Base-by-base conservation (phyloP, 2,329 filamentous ascomycete species). In the Didymella pinodella region DNA sequence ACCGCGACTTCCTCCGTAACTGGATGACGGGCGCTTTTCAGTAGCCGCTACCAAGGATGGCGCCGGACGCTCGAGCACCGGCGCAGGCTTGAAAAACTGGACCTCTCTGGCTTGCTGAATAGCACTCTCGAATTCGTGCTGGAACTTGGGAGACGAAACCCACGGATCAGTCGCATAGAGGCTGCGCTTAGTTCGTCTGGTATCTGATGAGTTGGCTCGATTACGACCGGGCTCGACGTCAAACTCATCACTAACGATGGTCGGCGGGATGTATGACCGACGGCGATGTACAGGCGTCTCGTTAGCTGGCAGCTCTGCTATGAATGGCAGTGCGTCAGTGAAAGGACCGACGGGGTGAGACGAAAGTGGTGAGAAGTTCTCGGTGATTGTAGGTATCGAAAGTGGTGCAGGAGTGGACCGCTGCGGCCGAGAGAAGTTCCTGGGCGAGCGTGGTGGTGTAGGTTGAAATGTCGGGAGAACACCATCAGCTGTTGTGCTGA, bases 401-500 rank as follows among this genome's bases (percentile, higher is more conserved):
- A 49, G 64, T 40, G 45, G 51, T 26, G 52, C 28, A 12, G 56
- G 51, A 8, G 40, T 47, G 4, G 31, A 54, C 2, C 53, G 47
- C 2, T 62, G 54, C 41, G 65, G 49, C 2, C 56, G 32, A 29
- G 56, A 59, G 61, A 61, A 29, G 48, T 60, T 63, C 12, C 63
- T 52, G 22, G 65, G 61, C 14, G 64, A 67, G 20, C 59, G 59
- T 25, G 61, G 55, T n/a, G 64, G 62, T 6, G 63, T 58, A 18
- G 53, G 51, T 32, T 65, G 64, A 38, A 64, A 60, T 16, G 66
- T 88, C 22, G 64, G 62, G 26, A 75, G 32, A 18, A 75, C 58
- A 7, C 72, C 69, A 20, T 72, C 70, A n/a, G 65, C 69, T 5
- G 71, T 74, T 11, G 68, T 67, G 50, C 74, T 75, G 29, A 75